Conservation (phyloP, 352 stramenopile genomes). For the Phytophthora sp. region DNA sequence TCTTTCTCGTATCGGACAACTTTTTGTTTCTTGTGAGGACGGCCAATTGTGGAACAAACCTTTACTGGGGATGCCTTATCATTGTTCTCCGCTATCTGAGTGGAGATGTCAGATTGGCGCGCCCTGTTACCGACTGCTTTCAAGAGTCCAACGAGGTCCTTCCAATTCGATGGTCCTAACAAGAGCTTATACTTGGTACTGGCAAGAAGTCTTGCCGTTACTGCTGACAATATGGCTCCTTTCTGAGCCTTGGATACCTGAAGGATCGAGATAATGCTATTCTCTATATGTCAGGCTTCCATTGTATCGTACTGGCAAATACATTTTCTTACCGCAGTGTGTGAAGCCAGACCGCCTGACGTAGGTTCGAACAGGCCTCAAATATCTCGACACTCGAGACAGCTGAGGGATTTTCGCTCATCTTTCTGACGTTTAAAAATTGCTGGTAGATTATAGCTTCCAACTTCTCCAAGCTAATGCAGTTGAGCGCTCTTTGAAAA, state of each 20-base stretch:
- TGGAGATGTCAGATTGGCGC: too few species aligned
- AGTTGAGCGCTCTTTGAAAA: slow-evolving; percentile 30
- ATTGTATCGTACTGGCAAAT: neutral
- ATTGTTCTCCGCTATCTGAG: too few species aligned
- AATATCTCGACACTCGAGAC: slow-evolving; percentile 51
- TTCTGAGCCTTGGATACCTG: slow-evolving; percentile 10
- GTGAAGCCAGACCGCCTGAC: slow-evolving; percentile 68
- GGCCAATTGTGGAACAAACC: slow-evolving; percentile 5
- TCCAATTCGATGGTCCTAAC: slow-evolving; percentile 44
- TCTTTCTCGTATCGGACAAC: slow-evolving; percentile 18
- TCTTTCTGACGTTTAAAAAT: slow-evolving; percentile 43
- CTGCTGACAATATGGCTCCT: slow-evolving; percentile 10
- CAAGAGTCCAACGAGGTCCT: slow-evolving; percentile 41
- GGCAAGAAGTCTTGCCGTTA: slow-evolving; percentile 30
- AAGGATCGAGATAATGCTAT: slow-evolving; percentile 32
- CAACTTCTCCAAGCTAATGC: slow-evolving; percentile 47
- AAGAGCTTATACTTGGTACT: slow-evolving; percentile 48
- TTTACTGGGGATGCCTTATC: neutral
- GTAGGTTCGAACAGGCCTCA: slow-evolving; percentile 62
- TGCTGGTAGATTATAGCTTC: slow-evolving; percentile 56
- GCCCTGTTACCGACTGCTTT: slow-evolving; percentile 6
- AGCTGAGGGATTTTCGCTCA: slow-evolving; percentile 54
- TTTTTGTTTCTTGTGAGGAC: slow-evolving; percentile 31
- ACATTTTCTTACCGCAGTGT: slow-evolving; percentile 48
- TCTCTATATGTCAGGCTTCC: neutral